A percentile compares a stretch with the other conserved stretches of the same genome.
Conservation (phyloP, 495 filamentous ascomycete genomes). For the Rostrohypoxylon terebratum region DNA sequence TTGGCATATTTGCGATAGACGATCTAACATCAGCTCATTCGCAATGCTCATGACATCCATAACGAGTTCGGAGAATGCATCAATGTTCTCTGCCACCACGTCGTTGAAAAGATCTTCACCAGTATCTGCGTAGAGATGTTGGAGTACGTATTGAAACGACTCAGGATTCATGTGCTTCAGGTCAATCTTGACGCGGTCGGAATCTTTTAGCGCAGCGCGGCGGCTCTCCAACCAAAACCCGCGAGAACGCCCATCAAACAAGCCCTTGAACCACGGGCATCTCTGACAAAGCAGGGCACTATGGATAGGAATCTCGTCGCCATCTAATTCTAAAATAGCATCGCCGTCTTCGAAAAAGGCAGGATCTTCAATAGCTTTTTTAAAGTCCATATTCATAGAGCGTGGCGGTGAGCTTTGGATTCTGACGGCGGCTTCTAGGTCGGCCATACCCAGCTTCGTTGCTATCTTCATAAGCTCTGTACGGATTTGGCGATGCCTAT, state of each 20-base stretch:
- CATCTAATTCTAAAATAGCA: slow-evolving; percentile 78
- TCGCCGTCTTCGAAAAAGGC: slow-evolving; percentile 81
- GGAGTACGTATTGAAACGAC: slow-evolving; percentile 82
- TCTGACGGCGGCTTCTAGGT: slow-evolving; percentile 79
- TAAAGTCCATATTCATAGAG: slow-evolving; percentile 75
- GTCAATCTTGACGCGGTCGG: slow-evolving; percentile 74
- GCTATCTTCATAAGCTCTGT: slow-evolving; percentile 85
- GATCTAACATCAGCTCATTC: slow-evolving; percentile 94
- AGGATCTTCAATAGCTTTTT: slow-evolving; percentile 70
- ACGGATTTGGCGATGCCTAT: slow-evolving; percentile 79
- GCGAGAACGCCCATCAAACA: slow-evolving; percentile 86
- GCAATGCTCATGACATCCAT: slow-evolving; percentile 91
- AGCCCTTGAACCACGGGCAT: slow-evolving; percentile 90
- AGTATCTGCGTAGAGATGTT: slow-evolving; percentile 84
- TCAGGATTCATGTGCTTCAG: slow-evolving; percentile 79
- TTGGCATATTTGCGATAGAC: slow-evolving; percentile 90
- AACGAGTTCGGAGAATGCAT: slow-evolving; percentile 87
- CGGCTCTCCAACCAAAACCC: slow-evolving; percentile 84
- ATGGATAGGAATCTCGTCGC: slow-evolving; percentile 73
- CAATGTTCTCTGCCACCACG: slow-evolving; percentile 74
- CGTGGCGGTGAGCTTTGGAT: slow-evolving; percentile 73
- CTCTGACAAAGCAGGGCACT: slow-evolving; percentile 81
- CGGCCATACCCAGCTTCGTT: slow-evolving; percentile 70
- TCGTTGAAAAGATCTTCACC: slow-evolving; percentile 86
- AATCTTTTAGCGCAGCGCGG: slow-evolving; percentile 60